Base-by-base conservation (phyloP, 2,329 filamentous ascomycete genomes). In the Colletotrichum australisinense region DNA sequence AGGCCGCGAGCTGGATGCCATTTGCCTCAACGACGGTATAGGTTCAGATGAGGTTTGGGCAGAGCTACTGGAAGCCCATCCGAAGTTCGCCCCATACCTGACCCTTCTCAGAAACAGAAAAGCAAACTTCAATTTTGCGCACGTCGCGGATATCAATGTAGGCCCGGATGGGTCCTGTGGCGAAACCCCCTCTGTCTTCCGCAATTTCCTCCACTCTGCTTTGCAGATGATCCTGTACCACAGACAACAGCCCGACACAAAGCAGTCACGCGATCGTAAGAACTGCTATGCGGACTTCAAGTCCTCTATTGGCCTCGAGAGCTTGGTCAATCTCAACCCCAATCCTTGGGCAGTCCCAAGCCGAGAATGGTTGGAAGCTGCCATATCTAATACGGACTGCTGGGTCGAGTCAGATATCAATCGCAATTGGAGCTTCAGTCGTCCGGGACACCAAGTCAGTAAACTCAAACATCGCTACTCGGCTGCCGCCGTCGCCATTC, bases 401-500 rank as follows among this genome's bases (percentile, higher is more conserved):
- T 24, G 19, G 56, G 2, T 59, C 19, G 7, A 11, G 28, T 35
- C 32, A 35, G 9, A 12, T 35, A 12, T 35, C 32, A 12, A 35
- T 12, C 4, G 9, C 9, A 4, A 12, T 4, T 35, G 32, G 32
- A 35, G 26, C 55, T 57, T 57, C 19, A 16, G 11, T 12, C 9
- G 24, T 12, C 16, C 22, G 30, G 22, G 55, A 38, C 2, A 19
- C 3, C 14, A 9, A 59, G 3, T 4, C 5, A 24, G 55, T 16
- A 14, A 16, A 0, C 1, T 62, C 2, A 69, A 63, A n/a, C 14
- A 49, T 19, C 57, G 52, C 24, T 57, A 67, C 30, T 72, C 69
- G 14, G 69, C 69, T 32, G 69, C 57, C 9, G 57, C 69, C 8
- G 12, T 56, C 1, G 58, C 63, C 9, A 62, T 67, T 28, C 69